Percentiles rank a stretch among this genome's conserved stretches.
Evolutionary conservation across 106 monocot species (phyloP).

Genomic region (Dendrobium nobile): DNA sequence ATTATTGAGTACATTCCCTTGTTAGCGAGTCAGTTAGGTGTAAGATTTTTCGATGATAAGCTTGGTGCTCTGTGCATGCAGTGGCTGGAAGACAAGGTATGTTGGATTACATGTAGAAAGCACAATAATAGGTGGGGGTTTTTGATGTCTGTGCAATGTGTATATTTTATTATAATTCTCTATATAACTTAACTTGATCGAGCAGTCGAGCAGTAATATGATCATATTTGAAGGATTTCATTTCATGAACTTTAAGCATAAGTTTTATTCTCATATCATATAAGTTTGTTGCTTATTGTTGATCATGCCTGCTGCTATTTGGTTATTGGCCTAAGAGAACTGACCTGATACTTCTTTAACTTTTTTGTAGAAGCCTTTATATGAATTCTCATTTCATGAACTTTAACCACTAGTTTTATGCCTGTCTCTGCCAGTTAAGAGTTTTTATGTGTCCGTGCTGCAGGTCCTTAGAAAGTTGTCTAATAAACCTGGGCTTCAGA

Average conservation of each 20-base stretch:
- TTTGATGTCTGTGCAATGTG: background rate
- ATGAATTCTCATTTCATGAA: background rate
- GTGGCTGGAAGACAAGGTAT: constrained; percentile 97
- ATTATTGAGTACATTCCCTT: constrained; percentile 95
- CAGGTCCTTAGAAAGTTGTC: background rate
- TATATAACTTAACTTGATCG: background rate
- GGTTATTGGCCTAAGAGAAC: too few relatives aligned
- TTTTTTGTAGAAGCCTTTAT: background rate
- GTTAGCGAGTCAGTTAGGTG: constrained; percentile 87
- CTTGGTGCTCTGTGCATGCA: constrained; percentile 94
- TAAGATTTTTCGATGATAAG: constrained; percentile 93
- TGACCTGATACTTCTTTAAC: too few relatives aligned
- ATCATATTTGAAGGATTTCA: background rate
- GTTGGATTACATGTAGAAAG: background rate
- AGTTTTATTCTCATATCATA: background rate
- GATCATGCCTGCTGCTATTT: background rate
- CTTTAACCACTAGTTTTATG: background rate
- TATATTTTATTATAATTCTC: background rate
- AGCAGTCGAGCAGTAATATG: background rate
- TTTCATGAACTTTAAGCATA: background rate
- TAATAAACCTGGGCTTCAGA: background rate
- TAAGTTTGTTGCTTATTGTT: background rate
- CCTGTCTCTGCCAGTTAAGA: background rate
- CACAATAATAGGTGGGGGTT: background rate
- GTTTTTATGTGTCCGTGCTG: background rate